Evolutionary conservation across 2,329 filamentous ascomycete genomes (phyloP), one percentile per base, ranked within the genome.

Genomic region (Paramyrothecium sp.): DNA sequence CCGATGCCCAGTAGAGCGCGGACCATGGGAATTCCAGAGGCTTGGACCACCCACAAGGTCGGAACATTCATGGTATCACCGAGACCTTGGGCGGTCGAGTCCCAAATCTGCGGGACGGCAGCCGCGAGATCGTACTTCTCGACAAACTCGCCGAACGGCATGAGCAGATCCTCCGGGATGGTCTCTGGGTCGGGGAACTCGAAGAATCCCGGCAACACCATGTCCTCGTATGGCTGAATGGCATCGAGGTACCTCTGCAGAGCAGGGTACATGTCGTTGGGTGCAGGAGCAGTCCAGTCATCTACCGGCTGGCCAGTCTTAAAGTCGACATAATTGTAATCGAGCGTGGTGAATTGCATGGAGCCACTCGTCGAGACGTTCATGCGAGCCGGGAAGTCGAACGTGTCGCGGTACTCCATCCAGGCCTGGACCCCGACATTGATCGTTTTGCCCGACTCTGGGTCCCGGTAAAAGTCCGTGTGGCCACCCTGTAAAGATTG

Each of bases 121-220:
- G 70, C 73, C 17, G 70, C 64, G 5, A 84, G 63, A 26, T 71
- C 63, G 64, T 81, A 75, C 63, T 82, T 81, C 30, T 69, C 63
- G 8, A 79, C 68, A 54, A 81, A 81, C 3, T 79, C 69, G 10
- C 74, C 71, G 54, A 78, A 82, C 0, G 79, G 73, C 10, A 81
- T 64, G 17, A 77, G 62, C 5, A 84, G 65, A 22, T 65, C 63
- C 30, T 59, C 58, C 2, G 61, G 62, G 13, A 65, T 61, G 12
- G 51, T 51, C 5, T 48, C 54, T 0, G 78, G 73, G 0, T 81
- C 67, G 19, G 78, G 74, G 58, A 78, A 79, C 60, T 73, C 65
- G 58, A 58, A 68, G 61, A 70, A 73, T 8, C 69, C 69, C 0
- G 72, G 72, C 3, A 71, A 54, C 34, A 71, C 57, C 23, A 68